A percentile compares a stretch with the other conserved stretches of the same genome.
These are phyloP conservation scores for Daldinia childiae DNA, from an alignment of 495 filamentous ascomycete genomes.

Conservation along the genomic window DNA sequence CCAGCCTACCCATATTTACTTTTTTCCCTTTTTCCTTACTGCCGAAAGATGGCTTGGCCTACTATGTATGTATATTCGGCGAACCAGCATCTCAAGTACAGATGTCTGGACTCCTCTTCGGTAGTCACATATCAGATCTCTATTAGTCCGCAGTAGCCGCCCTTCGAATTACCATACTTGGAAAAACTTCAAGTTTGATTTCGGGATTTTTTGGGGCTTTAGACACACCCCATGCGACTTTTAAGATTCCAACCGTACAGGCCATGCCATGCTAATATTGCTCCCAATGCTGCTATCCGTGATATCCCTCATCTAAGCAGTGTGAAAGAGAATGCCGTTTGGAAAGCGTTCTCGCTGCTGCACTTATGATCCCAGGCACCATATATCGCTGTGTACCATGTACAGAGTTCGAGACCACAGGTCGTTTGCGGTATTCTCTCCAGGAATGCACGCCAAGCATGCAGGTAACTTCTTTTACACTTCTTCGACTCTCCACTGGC, in stretches of 20 bases:
- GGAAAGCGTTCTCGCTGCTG: slow-evolving; percentile 1
- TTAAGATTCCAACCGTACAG: slow-evolving; percentile 13
- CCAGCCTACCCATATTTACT: neutral
- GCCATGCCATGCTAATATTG: slow-evolving; percentile 28
- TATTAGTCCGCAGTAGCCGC: slow-evolving; percentile 11
- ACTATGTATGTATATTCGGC: neutral
- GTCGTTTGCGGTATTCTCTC: neutral
- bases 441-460: slow-evolving; percentile 8
- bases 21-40: slow-evolving; percentile 2
- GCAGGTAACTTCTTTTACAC: slow-evolving; percentile 1
- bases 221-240: slow-evolving; percentile 1
- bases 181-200: slow-evolving; percentile 3
- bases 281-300: slow-evolving; percentile 33
- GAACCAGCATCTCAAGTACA: slow-evolving; percentile 12
- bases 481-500: neutral
- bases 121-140: slow-evolving; percentile 6
- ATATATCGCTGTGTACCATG: slow-evolving; percentile 6
- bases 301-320: neutral
- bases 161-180: slow-evolving; percentile 21
- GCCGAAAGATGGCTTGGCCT: slow-evolving; percentile 12
- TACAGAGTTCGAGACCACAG: slow-evolving; percentile 8
- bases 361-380: slow-evolving; percentile 1
- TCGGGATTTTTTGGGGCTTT: neutral
- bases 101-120: slow-evolving; percentile 9
- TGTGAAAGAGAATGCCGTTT: neutral